These are phyloP conservation scores for Rhynchospora pubera DNA, from an alignment of 176 grass and related monocot genomes.

Conservation along the genomic window DNA sequence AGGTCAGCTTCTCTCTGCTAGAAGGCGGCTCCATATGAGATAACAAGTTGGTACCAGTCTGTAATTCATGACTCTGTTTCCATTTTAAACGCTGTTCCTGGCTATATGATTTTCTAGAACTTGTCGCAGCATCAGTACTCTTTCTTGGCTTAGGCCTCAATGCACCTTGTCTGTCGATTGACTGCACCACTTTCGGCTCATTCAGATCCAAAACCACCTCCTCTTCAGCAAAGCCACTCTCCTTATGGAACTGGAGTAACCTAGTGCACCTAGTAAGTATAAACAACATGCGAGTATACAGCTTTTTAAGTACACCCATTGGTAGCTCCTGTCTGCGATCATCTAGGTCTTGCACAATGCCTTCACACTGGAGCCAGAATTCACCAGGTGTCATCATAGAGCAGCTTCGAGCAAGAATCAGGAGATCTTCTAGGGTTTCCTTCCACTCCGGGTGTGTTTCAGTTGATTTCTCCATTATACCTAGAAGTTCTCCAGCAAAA, in stretches of 20 bases:
- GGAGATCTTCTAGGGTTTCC: conserved; percentile 92
- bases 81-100: conserved; percentile 94
- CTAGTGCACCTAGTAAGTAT: conserved; percentile 98
- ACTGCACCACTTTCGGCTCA: conserved; percentile 54
- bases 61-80: conserved; percentile 97
- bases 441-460: conserved; percentile 97
- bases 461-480: conserved; percentile 90
- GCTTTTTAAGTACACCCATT: conserved; percentile 88
- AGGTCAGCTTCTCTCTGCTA: conserved; percentile 67
- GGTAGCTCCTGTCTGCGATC: conserved; percentile 84
- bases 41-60: conserved; percentile 57
- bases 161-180: conserved; percentile 60
- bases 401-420: conserved; percentile 96
- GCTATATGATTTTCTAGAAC: conserved; percentile 85
- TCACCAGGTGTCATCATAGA: conserved; percentile 88
- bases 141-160: conserved; percentile 32
- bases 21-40: conserved; percentile 29
- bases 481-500: conserved; percentile 91
- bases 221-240: conserved; percentile 86
- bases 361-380: conserved; percentile 99
- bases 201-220: conserved; percentile 70
- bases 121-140: conserved; percentile 28
- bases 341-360: conserved; percentile 97
- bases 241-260: conserved; percentile 94
- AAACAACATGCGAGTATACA: conserved; percentile 94